phyloP scores from a whole-genome alignment of 208 protist genomes.

The Novymonas esmeraldas region DNA sequence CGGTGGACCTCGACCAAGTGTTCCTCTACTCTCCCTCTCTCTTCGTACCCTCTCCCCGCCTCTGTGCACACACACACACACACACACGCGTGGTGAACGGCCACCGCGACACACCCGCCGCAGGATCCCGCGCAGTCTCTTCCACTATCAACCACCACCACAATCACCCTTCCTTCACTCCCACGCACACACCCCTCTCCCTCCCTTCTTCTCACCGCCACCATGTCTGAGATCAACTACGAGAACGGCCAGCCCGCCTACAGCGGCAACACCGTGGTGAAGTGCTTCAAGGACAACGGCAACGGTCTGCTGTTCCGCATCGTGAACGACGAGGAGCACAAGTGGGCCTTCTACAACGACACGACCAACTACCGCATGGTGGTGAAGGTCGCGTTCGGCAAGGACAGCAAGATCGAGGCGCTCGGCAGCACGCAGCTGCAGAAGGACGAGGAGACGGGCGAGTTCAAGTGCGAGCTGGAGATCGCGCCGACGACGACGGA shows the following conservation, averaged over 20 bases:
- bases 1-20: no score
- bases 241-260: constrained; percentile 72
- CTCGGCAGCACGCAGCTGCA: constrained; percentile 65
- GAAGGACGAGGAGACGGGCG: constrained; percentile 45
- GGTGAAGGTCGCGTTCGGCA: constrained; percentile 75
- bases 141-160: neutral
- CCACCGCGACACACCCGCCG: neutral
- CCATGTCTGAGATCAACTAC: constrained; percentile 59
- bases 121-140: neutral
- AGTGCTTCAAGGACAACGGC: constrained; percentile 84
- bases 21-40: neutral
- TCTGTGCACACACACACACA: constrained; percentile 16
- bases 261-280: constrained; percentile 52
- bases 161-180: neutral
- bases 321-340: constrained; percentile 72
- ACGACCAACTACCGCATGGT: constrained; percentile 78
- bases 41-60: neutral
- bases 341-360: constrained; percentile 90
- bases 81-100: constrained; percentile 5
- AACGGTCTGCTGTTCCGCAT: constrained; percentile 87
- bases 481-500: constrained; percentile 61
- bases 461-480: constrained; percentile 66
- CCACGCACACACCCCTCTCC: neutral
- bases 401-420: constrained; percentile 66
- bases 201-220: neutral